Conservation (phyloP, 2,329 filamentous ascomycete genomes). For the Dendryphion nanum region DNA sequence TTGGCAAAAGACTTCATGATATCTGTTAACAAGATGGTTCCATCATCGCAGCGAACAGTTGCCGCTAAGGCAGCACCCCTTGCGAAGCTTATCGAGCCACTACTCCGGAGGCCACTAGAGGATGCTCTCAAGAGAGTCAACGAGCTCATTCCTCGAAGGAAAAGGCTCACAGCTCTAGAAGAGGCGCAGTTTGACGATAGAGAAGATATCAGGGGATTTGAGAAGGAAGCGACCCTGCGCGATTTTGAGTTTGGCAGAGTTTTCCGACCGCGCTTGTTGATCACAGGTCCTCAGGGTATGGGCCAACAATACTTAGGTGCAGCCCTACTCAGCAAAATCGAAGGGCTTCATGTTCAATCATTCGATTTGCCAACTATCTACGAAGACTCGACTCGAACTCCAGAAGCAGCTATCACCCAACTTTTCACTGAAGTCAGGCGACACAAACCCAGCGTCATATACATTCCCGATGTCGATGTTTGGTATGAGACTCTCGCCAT, state of each 20-base stretch:
- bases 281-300: conserved; percentile 83
- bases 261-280: conserved; percentile 83
- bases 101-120: conserved; percentile 71
- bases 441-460: conserved; percentile 94
- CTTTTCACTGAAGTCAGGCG: conserved; percentile 90
- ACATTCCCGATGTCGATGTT: conserved; percentile 82
- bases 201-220: conserved; percentile 79
- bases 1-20: conserved; percentile 96
- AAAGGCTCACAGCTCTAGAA: conserved; percentile 84
- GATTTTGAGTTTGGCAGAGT: conserved; percentile 80
- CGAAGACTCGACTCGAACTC: conserved; percentile 75
- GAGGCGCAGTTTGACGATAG: conserved; percentile 92
- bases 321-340: conserved; percentile 84
- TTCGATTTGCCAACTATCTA: conserved; percentile 88
- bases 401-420: conserved; percentile 86
- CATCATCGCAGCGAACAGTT: conserved; percentile 87
- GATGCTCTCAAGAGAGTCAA: conserved; percentile 70
- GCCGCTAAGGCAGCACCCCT: conserved; percentile 81
- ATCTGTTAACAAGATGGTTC: conserved; percentile 92
- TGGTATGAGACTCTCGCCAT: conserved; percentile 74
- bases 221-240: conserved; percentile 71
- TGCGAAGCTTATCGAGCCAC: conserved; percentile 74
- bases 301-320: conserved; percentile 86
- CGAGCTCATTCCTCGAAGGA: conserved; percentile 76
- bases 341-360: conserved; percentile 90